These are phyloP conservation scores for Arachis monticola DNA, from an alignment of 331 rosid species.

Conservation along the genomic window DNA sequence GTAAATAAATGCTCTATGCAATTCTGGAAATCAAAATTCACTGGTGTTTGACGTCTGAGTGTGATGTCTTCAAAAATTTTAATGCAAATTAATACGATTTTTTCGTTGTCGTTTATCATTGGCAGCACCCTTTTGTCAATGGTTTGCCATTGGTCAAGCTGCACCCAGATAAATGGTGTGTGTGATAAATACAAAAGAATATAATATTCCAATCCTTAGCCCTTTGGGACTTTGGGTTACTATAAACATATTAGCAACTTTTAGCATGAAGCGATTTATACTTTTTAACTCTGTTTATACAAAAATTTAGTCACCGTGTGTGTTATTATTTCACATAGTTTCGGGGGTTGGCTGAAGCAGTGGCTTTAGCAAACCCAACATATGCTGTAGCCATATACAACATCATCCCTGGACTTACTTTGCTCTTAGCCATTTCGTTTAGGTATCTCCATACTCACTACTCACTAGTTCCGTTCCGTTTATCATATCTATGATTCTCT, in stretches of 20 bases:
- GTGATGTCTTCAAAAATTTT: neutral
- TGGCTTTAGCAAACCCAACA: conserved; percentile 35
- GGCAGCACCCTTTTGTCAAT: neutral
- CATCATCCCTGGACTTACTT: conserved; percentile 35
- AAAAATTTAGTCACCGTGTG: too few relatives aligned
- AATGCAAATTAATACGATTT: neutral
- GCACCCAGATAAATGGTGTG: too few relatives aligned
- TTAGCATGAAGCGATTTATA: too few relatives aligned
- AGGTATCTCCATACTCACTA: conserved; percentile 15
- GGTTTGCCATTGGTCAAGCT: neutral
- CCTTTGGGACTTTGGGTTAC: too few relatives aligned
- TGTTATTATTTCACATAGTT: too few relatives aligned
- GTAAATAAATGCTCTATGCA: conserved; percentile 4
- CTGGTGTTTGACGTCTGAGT: neutral
- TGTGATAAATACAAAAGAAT: too few relatives aligned
- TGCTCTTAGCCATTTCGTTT: conserved; percentile 33
- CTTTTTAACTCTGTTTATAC: too few relatives aligned
- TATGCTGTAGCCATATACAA: conserved; percentile 37
- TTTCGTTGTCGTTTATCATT: neutral
- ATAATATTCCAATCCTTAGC: too few relatives aligned
- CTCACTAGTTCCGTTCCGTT: too few relatives aligned
- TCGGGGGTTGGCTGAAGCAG: conserved; percentile 37
- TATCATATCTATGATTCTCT: neutral
- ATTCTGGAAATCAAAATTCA: neutral
- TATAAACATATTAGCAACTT: too few relatives aligned